Conservation (phyloP, 306 rosid species). For the Inga oerstediana region DNA sequence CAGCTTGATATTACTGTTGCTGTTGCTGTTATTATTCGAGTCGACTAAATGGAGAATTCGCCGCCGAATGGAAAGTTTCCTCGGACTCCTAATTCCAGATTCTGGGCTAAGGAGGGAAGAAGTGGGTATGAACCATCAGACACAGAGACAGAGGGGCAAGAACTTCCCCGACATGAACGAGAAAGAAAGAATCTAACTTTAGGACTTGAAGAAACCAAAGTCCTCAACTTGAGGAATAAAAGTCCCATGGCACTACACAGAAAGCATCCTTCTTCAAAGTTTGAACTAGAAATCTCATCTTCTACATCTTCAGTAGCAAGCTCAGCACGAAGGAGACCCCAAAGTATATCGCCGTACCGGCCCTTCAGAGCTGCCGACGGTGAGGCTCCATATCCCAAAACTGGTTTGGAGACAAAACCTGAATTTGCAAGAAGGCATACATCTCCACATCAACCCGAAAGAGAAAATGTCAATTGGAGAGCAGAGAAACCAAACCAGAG, state of each 20-base stretch:
- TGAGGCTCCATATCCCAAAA: conserved; percentile 16
- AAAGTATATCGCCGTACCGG: conserved; percentile 70
- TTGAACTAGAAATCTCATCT: conserved; percentile 42
- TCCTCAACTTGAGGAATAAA: conserved; percentile 30
- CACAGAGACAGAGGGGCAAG: conserved; percentile 75
- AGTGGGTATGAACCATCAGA: conserved; percentile 95
- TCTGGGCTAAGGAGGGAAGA: conserved; percentile 55
- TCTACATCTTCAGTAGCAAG: background rate
- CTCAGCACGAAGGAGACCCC: conserved; percentile 47
- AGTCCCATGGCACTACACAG: conserved; percentile 47
- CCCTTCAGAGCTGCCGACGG: conserved; percentile 37
- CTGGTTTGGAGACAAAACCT: conserved; percentile 37
- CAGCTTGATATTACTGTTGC: background rate
- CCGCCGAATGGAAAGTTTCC: conserved; percentile 32
- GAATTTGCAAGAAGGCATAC: conserved; percentile 45
- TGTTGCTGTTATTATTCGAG: too few relatives aligned
- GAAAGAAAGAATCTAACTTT: conserved; percentile 27
- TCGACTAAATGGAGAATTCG: conserved; percentile 41
- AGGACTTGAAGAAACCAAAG: background rate
- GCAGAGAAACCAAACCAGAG: conserved; percentile 46
- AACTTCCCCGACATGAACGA: conserved; percentile 55
- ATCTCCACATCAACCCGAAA: conserved; percentile 44
- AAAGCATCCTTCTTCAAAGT: conserved; percentile 48
- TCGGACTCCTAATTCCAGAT: conserved; percentile 27
- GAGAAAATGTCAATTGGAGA: conserved; percentile 26